These are phyloP conservation scores for Phytophthora sansomeana DNA, from an alignment of 352 stramenopile genomes.

Conservation along the genomic window DNA sequence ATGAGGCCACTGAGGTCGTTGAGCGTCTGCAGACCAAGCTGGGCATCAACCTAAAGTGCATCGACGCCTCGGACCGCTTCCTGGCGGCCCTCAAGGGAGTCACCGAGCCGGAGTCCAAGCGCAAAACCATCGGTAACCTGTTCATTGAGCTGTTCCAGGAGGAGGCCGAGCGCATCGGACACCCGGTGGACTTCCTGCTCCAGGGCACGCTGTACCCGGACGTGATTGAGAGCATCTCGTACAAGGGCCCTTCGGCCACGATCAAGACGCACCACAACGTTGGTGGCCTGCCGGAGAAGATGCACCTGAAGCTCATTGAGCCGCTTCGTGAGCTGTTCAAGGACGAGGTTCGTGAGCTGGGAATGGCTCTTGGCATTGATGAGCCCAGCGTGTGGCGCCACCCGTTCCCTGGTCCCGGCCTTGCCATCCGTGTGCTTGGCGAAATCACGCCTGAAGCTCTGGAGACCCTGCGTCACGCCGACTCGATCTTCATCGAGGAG, in stretches of 20 bases:
- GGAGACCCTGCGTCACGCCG: constrained; percentile 97
- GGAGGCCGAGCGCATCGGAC: constrained; percentile 83
- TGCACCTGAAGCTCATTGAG: constrained; percentile 99
- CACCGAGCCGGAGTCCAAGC: constrained; percentile 98
- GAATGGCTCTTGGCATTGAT: constrained; percentile 97
- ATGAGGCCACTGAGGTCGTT: constrained; percentile 95
- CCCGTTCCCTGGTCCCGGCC: constrained; percentile 98
- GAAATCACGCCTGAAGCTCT: constrained; percentile 95
- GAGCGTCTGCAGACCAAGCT: constrained; percentile 91
- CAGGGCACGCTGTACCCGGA: constrained; percentile 99
- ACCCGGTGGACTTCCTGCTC: constrained; percentile 94
- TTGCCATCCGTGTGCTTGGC: constrained; percentile 98
- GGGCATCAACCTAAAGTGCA: constrained; percentile 97
- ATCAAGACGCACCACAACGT: constrained; percentile 99
- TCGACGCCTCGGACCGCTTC: constrained; percentile 97
- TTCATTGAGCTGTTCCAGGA: constrained; percentile 99
- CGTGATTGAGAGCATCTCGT: constrained; percentile 99
- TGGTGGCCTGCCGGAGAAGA: constrained; percentile 96
- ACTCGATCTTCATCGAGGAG: constrained; percentile 99
- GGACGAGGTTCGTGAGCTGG: constrained; percentile 98
- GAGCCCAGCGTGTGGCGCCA: constrained; percentile 98
- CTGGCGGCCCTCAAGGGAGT: constrained; percentile 93
- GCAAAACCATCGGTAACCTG: constrained; percentile 98
- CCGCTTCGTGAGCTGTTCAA: constrained; percentile 99
- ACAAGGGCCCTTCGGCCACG: constrained; percentile 97